Percentiles rank a stretch among this genome's conserved stretches.
Conservation (phyloP, 352 stramenopile species). For the Pythium rishiriense region DNA sequence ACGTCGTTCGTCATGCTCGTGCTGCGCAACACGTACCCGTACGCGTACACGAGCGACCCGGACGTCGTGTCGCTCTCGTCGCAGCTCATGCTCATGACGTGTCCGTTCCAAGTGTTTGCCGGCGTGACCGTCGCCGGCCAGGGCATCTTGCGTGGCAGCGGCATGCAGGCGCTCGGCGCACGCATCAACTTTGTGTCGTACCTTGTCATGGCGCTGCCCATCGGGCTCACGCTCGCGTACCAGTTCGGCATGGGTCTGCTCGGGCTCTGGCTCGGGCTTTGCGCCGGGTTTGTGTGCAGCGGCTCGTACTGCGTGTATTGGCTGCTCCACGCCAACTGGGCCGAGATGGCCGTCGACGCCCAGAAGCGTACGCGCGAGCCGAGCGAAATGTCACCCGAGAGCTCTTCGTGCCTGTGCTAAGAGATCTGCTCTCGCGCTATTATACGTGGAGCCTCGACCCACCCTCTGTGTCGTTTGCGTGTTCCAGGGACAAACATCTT, state of each 20-base stretch:
- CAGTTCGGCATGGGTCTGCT: slow-evolving; percentile 56
- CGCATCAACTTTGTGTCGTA: slow-evolving; percentile 88
- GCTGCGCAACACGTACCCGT: slow-evolving; percentile 53
- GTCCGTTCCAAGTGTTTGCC: slow-evolving; percentile 83
- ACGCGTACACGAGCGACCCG: slow-evolving; percentile 61
- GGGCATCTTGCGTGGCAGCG: slow-evolving; percentile 79
- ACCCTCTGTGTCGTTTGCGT: no score
- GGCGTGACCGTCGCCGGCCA: slow-evolving; percentile 68
- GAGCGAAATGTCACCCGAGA: slow-evolving; percentile 28
- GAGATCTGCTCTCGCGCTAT: no score
- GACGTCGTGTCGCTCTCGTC: slow-evolving; percentile 54
- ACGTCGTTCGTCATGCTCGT: slow-evolving; percentile 62
- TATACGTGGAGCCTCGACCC: no score
- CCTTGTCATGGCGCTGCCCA: slow-evolving; percentile 75
- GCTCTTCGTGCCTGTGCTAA: slow-evolving; percentile 28
- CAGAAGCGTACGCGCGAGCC: slow-evolving; percentile 54
- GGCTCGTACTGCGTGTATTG: slow-evolving; percentile 72
- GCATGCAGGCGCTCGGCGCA: slow-evolving; percentile 78
- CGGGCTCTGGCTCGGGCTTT: slow-evolving; percentile 85
- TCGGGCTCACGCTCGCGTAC: slow-evolving; percentile 76
- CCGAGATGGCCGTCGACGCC: slow-evolving; percentile 57
- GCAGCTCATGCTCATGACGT: slow-evolving; percentile 65
- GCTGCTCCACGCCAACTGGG: slow-evolving; percentile 74
- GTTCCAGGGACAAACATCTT: background rate
- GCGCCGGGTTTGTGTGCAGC: slow-evolving; percentile 58